These are phyloP conservation scores for Vigna nakashimae DNA, from an alignment of 306 rosid species.

Conservation along the genomic window DNA sequence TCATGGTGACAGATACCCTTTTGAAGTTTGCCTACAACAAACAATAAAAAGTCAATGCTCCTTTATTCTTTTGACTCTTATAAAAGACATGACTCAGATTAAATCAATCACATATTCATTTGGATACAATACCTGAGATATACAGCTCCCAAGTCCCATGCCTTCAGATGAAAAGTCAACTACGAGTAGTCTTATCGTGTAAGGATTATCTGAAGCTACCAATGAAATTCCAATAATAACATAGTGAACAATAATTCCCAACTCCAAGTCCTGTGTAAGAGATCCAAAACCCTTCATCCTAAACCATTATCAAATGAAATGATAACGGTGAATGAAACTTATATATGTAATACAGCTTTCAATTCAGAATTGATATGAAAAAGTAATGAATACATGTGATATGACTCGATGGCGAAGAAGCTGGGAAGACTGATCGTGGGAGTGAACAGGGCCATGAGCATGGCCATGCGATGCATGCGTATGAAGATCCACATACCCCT, in stretches of 20 bases:
- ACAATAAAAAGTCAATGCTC: too few relatives aligned
- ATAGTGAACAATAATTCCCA: conserved; percentile 85
- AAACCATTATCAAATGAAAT: too few relatives aligned
- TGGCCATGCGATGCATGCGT: conserved; percentile 81
- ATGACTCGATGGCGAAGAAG: conserved; percentile 77
- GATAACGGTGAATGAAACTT: too few relatives aligned
- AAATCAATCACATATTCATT: too few relatives aligned
- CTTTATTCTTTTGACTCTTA: too few relatives aligned
- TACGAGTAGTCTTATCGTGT: conserved; percentile 61
- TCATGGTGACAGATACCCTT: too few relatives aligned
- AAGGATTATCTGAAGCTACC: conserved; percentile 62
- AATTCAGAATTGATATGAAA: too few relatives aligned
- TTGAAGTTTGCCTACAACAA: too few relatives aligned
- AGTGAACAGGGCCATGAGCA: conserved; percentile 56
- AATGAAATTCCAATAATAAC: conserved; percentile 80
- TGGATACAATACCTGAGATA: conserved; percentile 63
- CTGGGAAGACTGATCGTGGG: conserved; percentile 28
- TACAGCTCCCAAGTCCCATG: conserved; percentile 90
- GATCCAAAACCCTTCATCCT: neutral
- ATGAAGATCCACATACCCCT: conserved; percentile 60
- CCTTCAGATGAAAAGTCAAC: conserved; percentile 59
- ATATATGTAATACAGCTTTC: too few relatives aligned
- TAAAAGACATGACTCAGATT: too few relatives aligned
- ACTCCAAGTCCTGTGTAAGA: conserved; percentile 66
- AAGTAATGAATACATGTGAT: conserved; percentile 40